Percentiles rank a stretch among this genome's conserved stretches.
Evolutionary conservation across 2,329 filamentous ascomycete species (phyloP).

Genomic region (Epichloe gansuensis): DNA sequence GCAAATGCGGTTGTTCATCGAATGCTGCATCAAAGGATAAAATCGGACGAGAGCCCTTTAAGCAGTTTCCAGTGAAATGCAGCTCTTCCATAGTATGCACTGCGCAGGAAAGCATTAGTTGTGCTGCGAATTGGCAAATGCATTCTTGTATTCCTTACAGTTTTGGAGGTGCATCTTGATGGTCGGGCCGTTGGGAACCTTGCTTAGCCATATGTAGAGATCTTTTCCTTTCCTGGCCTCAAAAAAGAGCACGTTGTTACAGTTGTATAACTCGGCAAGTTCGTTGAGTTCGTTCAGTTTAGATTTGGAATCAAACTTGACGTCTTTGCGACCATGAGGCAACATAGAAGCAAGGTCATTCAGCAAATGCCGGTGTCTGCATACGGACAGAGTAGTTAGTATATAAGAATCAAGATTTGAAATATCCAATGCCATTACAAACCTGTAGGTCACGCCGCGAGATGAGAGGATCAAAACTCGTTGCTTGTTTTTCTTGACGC

Average conservation of each 20-base stretch:
- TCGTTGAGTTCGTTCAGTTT: constrained; percentile 76
- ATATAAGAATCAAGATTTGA: neutral
- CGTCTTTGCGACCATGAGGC: constrained; percentile 86
- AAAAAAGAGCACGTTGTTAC: constrained; percentile 90
- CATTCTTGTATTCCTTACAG: constrained; percentile 27
- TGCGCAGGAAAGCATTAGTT: constrained; percentile 23
- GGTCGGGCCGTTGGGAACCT: constrained; percentile 60
- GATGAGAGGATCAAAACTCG: constrained; percentile 84
- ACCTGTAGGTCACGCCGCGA: constrained; percentile 82
- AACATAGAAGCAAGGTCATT: constrained; percentile 81
- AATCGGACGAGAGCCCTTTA: constrained; percentile 83
- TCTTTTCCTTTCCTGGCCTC: constrained; percentile 91
- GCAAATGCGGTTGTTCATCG: constrained; percentile 66
- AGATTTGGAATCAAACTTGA: constrained; percentile 92
- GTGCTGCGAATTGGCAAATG: neutral
- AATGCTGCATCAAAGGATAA: constrained; percentile 87
- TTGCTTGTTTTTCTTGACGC: constrained; percentile 51
- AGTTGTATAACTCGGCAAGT: constrained; percentile 66
- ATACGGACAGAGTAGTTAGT: neutral
- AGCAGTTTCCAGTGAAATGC: constrained; percentile 90
- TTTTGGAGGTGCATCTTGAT: constrained; percentile 67
- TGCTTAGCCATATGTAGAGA: constrained; percentile 86
- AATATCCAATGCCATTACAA: constrained; percentile 13
- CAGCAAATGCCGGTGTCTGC: constrained; percentile 81
- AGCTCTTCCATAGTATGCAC: constrained; percentile 95